Evolutionary conservation across 305 asterid species (phyloP).

Genomic region (Fraxinus xanthoxyloides): DNA sequence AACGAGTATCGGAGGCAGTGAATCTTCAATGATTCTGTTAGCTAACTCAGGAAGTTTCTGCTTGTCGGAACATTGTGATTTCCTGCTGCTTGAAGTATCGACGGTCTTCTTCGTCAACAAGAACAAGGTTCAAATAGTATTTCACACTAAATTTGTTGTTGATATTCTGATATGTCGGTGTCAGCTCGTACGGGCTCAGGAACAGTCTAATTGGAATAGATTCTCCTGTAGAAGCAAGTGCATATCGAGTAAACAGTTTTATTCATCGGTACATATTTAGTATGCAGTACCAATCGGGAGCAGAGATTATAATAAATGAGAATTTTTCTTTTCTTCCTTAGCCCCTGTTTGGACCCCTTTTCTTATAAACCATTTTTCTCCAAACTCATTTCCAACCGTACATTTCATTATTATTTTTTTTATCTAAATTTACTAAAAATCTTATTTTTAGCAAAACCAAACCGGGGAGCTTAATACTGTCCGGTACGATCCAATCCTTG

Average conservation of each 20-base stretch:
- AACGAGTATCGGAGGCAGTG: neutral
- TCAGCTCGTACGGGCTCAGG: constrained; percentile 90
- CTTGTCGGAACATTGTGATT: constrained; percentile 73
- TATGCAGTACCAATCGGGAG: too few species aligned
- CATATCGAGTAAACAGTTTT: neutral
- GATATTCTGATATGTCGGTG: constrained; percentile 82
- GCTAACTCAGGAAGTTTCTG: constrained; percentile 46
- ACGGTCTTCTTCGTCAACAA: constrained; percentile 95
- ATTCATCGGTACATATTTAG: too few species aligned
- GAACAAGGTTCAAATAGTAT: constrained; percentile 90
- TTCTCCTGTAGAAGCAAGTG: constrained; percentile 62
- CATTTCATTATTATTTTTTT: too few species aligned
- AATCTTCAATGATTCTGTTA: neutral
- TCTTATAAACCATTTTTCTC: too few species aligned
- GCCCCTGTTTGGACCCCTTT: too few species aligned
- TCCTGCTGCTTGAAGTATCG: constrained; percentile 96
- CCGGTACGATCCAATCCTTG: neutral
- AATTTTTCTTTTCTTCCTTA: too few species aligned
- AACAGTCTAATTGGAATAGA: constrained; percentile 92
- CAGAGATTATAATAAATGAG: too few species aligned
- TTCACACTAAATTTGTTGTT: constrained; percentile 94
- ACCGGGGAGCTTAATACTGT: too few species aligned
- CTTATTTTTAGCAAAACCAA: too few species aligned
- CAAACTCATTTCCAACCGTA: too few species aligned
- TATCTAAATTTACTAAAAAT: too few species aligned